Evolutionary conservation across 2,329 filamentous ascomycete genomes (phyloP).

Genomic region (Talaromyces verruculosus): DNA sequence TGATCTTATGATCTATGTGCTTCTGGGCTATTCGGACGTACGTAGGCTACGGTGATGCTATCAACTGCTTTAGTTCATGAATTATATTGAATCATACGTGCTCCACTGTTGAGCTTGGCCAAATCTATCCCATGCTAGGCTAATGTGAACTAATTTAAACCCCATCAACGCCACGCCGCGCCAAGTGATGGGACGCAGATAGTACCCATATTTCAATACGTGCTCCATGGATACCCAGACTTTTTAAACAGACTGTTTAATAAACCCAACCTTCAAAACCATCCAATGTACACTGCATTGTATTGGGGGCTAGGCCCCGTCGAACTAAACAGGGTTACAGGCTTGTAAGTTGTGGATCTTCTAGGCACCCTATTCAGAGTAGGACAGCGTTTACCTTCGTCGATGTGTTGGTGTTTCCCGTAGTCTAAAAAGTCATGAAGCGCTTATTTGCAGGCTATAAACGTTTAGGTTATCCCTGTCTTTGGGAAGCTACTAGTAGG

Average conservation of each 20-base stretch:
- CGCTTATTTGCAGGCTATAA: conserved; percentile 10
- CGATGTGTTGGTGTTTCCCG: neutral
- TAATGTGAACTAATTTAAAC: conserved; percentile 4
- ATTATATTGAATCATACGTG: neutral
- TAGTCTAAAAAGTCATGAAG: neutral
- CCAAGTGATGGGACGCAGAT: neutral
- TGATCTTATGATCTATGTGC: neutral
- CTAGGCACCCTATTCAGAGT: neutral
- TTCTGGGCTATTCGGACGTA: neutral
- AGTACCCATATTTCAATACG: conserved; percentile 8
- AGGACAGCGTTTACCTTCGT: conserved; percentile 2
- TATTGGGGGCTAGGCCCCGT: conserved; percentile 14
- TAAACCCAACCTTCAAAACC: neutral
- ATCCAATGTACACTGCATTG: neutral
- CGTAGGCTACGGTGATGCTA: neutral
- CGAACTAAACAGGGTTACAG: conserved; percentile 6
- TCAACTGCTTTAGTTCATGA: neutral
- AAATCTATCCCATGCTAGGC: neutral
- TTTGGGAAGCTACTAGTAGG: neutral
- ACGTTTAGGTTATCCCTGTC: neutral
- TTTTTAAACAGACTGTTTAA: neutral
- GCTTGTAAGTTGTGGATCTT: neutral
- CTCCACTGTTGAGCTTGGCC: neutral
- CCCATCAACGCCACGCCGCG: conserved; percentile 4
- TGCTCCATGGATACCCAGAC: neutral